Evolutionary conservation across 345 rosid genomes (phyloP), one percentile per base, ranked within the genome.

Genomic region (Microcos paniculata): DNA sequence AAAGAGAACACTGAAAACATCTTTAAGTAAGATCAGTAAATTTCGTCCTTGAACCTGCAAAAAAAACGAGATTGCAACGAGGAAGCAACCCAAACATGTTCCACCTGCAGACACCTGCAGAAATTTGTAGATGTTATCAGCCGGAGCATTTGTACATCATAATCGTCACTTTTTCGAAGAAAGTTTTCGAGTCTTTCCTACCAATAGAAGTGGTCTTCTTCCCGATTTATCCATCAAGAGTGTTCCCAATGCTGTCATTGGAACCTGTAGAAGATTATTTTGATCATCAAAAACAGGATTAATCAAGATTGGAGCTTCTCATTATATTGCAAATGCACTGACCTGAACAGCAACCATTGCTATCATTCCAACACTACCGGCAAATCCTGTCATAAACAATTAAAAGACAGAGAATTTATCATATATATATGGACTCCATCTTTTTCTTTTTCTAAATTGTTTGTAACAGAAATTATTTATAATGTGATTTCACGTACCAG

Each of bases 101-200:
- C 98, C 95, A 21, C 85, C 91, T n/a, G 97, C 94, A 52, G 98
- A 93, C 30, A 91, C 80, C 98, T 91, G 88, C 10, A 81, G 81
- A 72, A 38, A 40, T 40, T 2, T 16, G 63, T 7, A 65, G 62
- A 61, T 26, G 61, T 79, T 68, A 69, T 69, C 33, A 68, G 72
- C 33, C 71, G 28, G n/a, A 31, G 4, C 18, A 51, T 28, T 69
- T 49, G 10, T 40, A 28, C 8, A 69, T 28, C 2, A 4, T 45
- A 7, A 31, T 21, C 18, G 7, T 35, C 2, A 35, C 9, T 30
- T 3, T 14, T 13, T 18, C 18, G 45, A 75, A 48, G 43, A 23
- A 21, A 2, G 51, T 23, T 40, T 42, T 11, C 46, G 10, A 53
- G 64, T 40, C 53, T 63, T 77, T 53, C 74, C 59, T 82, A 92